Conservation (phyloP, 2,329 filamentous ascomycete genomes). For the Colletotrichum lentis region DNA sequence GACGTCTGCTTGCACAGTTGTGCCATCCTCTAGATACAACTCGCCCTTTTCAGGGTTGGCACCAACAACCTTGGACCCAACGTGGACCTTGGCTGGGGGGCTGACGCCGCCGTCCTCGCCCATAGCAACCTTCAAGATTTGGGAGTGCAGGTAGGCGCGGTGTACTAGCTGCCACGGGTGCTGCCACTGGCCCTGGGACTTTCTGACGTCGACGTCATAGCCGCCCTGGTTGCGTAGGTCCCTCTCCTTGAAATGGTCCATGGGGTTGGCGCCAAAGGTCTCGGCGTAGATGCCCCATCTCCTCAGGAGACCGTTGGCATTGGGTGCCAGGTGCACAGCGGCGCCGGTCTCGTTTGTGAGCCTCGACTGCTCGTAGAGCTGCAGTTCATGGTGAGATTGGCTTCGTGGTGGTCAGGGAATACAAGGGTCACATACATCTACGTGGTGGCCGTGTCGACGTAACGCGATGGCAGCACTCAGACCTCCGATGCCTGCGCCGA, state of each 20-base stretch:
- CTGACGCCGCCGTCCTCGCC: conserved; percentile 48
- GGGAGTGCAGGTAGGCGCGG: conserved; percentile 59
- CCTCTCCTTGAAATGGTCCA: conserved; percentile 47
- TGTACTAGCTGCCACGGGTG: conserved; percentile 59
- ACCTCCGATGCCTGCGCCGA: conserved; percentile 60
- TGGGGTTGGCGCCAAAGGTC: conserved; percentile 47
- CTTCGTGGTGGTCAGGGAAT: neutral
- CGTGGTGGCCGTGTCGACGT: conserved; percentile 60
- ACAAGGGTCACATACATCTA: conserved; percentile 45
- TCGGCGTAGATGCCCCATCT: conserved; percentile 51
- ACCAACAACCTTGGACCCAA: conserved; percentile 52
- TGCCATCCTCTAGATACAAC: conserved; percentile 56
- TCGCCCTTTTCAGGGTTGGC: conserved; percentile 53
- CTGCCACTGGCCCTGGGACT: conserved; percentile 54
- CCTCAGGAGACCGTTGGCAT: conserved; percentile 64
- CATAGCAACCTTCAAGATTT: conserved; percentile 56
- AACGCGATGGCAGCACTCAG: conserved; percentile 62
- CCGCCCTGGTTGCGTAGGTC: conserved; percentile 49
- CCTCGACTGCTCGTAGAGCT: conserved; percentile 65
- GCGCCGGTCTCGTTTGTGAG: conserved; percentile 66
- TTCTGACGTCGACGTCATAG: conserved; percentile 47
- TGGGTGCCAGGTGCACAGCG: conserved; percentile 70
- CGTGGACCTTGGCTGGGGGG: conserved; percentile 50
- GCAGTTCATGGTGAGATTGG: neutral
- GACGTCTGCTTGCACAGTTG: conserved; percentile 55